Percentiles rank a stretch among this genome's conserved stretches.
These are phyloP conservation scores for Neonectria neomacrospora DNA, from an alignment of 2,329 filamentous ascomycete genomes.

Conservation along the genomic window DNA sequence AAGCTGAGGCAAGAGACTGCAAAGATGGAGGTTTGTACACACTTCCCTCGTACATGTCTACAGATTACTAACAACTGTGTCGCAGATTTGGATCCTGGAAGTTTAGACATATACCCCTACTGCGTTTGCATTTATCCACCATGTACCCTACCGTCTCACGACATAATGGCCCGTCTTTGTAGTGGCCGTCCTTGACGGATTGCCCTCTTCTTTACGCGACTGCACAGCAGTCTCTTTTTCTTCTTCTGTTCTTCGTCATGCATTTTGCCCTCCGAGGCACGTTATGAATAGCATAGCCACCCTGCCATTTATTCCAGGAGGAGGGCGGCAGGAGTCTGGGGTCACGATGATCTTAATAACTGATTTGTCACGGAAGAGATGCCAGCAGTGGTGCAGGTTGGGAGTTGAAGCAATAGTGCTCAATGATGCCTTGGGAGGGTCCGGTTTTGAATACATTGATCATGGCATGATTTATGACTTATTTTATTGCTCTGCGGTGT, in stretches of 20 bases:
- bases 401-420: conserved; percentile 11
- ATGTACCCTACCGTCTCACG: conserved; percentile 5
- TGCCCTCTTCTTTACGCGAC: conserved; percentile 7
- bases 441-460: conserved; percentile 32
- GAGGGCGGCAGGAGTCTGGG: conserved; percentile 23
- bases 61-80: conserved; percentile 32
- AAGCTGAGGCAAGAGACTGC: conserved; percentile 84
- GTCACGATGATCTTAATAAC: conserved; percentile 15
- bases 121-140: conserved; percentile 36
- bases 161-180: conserved; percentile 13
- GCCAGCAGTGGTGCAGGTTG: conserved; percentile 24
- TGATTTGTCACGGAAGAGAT: conserved; percentile 7
- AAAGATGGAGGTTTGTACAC: conserved; percentile 87
- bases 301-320: conserved; percentile 20
- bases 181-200: conserved; percentile 17
- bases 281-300: conserved; percentile 25
- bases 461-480: conserved; percentile 36
- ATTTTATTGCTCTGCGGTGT: not conserved
- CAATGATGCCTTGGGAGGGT: conserved; percentile 25
- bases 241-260: conserved; percentile 18
- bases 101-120: conserved; percentile 49
- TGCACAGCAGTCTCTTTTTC: conserved; percentile 14
- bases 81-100: conserved; percentile 61
- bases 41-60: conserved; percentile 29
- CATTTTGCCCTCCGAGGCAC: conserved; percentile 9